Evolutionary conservation across 768 basidiomycete genomes (phyloP).

Genomic region (Arthromyces matolae): DNA sequence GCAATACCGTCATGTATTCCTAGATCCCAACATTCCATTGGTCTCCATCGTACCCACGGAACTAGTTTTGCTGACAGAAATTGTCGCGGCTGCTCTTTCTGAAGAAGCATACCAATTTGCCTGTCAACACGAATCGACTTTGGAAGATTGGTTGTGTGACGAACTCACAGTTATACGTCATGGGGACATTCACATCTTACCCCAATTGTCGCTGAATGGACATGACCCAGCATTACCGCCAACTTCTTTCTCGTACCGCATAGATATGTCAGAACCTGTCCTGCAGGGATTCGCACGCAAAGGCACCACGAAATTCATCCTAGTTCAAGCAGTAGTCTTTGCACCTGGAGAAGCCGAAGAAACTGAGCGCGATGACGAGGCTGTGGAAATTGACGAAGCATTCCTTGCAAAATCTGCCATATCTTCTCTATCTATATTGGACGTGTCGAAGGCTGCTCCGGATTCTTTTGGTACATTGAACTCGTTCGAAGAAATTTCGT

Average conservation of each 20-base stretch:
- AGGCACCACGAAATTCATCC: constrained; percentile 50
- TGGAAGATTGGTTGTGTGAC: constrained; percentile 44
- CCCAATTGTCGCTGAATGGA: constrained; percentile 19
- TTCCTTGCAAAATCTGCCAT: constrained; percentile 60
- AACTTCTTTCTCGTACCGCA: constrained; percentile 35
- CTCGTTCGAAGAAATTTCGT: constrained; percentile 14
- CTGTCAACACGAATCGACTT: constrained; percentile 23
- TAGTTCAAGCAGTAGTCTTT: constrained; percentile 30
- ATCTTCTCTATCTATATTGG: constrained; percentile 19
- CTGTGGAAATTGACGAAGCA: constrained; percentile 66
- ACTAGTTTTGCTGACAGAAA: constrained; percentile 41
- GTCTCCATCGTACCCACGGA: constrained; percentile 24
- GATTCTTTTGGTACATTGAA: constrained; percentile 6
- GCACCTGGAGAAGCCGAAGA: constrained; percentile 16
- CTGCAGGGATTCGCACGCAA: constrained; percentile 60
- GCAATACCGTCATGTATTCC: constrained; percentile 34
- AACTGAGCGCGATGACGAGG: constrained; percentile 30
- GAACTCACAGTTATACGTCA: constrained; percentile 48
- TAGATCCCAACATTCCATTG: constrained; percentile 1
- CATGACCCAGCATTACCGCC: constrained; percentile 12
- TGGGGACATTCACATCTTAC: constrained; percentile 36
- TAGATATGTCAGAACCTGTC: constrained; percentile 67
- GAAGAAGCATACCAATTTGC: constrained; percentile 44
- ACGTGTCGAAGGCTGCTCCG: constrained; percentile 8
- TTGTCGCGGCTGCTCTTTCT: constrained; percentile 51